Evolutionary conservation across 768 basidiomycete genomes (phyloP), one percentile per base, ranked within the genome.

Genomic region (Calocera cornea): DNA sequence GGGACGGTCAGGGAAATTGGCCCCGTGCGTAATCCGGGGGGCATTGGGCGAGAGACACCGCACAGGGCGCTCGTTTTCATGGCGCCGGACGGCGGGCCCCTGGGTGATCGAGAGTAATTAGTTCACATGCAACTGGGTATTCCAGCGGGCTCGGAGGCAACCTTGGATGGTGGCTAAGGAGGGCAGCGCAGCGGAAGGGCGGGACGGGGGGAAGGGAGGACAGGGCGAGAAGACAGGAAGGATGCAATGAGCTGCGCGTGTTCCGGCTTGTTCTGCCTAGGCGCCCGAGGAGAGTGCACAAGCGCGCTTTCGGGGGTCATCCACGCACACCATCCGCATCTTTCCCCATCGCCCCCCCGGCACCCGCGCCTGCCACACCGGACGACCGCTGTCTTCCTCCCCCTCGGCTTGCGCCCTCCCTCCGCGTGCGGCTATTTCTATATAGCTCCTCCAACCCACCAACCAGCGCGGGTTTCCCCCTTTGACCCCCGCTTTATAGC

Each of bases 1-100:
- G 54, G 54, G 54, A 60, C 54, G 44, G 19, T 47, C 44, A 47
- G 54, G 54, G 54, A 60, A 60, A 27, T 60, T 60, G 54, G 54
- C 54, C 54, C 54, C 54, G 54, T 29, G 54, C 7, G 27, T 19
- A 60, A 60, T 29, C 54, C 54, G 54, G 54, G n/a, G 54, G 54
- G 54, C 31, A 47, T 19, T 47, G 24, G 44, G 44, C 16, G 19
- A 19, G 44, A 47, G 44, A 47, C 44, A 47, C 40, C 40, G 40
- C 40, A 41, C 44, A 47, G 44, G 44, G 44, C 44, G 44, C 44
- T 47, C 44, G 44, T 47, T 24, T 47, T 47, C 31, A 60, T 60
- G 24, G 54, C 27, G 54, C 44, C 36, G 36, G 36, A 38, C 36
- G 36, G 36, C 36, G 36, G 36, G 36, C 36, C 36, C 36, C 36